A percentile compares a stretch with the other conserved stretches of the same genome.
phyloP scores from a whole-genome alignment of 2,329 filamentous ascomycete species.

The Coniella vitis region DNA sequence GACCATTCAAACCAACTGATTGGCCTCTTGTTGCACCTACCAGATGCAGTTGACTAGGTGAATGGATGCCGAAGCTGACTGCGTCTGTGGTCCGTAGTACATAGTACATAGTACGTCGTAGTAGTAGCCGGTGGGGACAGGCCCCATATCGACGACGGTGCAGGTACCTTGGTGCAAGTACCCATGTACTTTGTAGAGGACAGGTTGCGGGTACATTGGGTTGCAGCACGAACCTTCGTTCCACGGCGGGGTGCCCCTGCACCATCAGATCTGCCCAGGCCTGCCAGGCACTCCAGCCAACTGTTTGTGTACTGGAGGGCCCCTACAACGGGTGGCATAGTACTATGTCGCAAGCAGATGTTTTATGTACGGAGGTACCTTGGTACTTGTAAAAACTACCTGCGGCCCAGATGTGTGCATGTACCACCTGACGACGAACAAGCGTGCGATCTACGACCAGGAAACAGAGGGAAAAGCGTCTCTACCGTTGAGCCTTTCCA shows the following conservation, averaged over 20 bases:
- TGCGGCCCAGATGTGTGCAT: no score
- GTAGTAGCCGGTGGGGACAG: not conserved
- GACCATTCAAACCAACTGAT: not conserved
- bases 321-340: no score
- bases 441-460: no score
- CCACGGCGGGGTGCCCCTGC: not conserved
- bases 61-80: slow-evolving; percentile 16
- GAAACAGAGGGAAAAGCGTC: no score
- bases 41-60: slow-evolving; percentile 13
- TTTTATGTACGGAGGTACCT: no score
- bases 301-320: not conserved
- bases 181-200: not conserved
- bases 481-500: no score
- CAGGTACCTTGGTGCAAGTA: no score
- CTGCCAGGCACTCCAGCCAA: slow-evolving; percentile 9
- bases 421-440: no score
- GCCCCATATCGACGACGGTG: no score
- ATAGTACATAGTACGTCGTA: no score
- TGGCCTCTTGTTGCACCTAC: not conserved
- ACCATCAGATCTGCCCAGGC: slow-evolving; percentile 10
- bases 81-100: slow-evolving; percentile 1
- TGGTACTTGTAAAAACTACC: no score
- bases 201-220: slow-evolving; percentile 12
- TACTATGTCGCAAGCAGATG: no score
- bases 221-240: not conserved